These are phyloP conservation scores for Lotus japonicus DNA, from an alignment of 306 rosid species.

Conservation along the genomic window DNA sequence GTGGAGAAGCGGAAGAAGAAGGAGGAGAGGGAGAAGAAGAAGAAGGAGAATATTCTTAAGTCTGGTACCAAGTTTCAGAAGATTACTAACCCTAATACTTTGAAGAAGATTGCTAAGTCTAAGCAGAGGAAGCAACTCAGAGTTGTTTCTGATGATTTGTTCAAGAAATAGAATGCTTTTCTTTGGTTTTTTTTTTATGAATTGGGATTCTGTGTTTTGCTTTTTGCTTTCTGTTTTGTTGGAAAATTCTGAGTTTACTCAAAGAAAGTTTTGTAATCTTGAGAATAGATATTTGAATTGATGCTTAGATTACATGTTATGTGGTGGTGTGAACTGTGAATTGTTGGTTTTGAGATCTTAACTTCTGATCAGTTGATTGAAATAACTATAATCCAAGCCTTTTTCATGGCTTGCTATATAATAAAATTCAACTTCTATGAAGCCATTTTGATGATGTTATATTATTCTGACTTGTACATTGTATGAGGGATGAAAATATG, in stretches of 20 bases:
- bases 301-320: background rate
- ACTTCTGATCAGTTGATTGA: background rate
- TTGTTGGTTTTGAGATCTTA: background rate
- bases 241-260: background rate
- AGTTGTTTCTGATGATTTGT: constrained; percentile 63
- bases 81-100: constrained; percentile 71
- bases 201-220: background rate
- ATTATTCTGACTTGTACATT: too few species aligned
- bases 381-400: background rate
- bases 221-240: background rate
- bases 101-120: constrained; percentile 73
- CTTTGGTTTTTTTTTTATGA: background rate
- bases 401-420: background rate
- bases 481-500: too few species aligned
- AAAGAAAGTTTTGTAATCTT: background rate
- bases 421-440: too few species aligned
- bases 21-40: constrained; percentile 89
- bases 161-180: constrained; percentile 20
- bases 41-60: constrained; percentile 72
- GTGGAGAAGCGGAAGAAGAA: constrained; percentile 73
- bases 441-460: too few species aligned
- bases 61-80: constrained; percentile 81
- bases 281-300: background rate
- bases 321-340: too few species aligned
- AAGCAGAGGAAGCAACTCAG: constrained; percentile 68